These are phyloP conservation scores for Zizania palustris DNA, from an alignment of 202 grass and related monocot genomes.

Conservation along the genomic window DNA sequence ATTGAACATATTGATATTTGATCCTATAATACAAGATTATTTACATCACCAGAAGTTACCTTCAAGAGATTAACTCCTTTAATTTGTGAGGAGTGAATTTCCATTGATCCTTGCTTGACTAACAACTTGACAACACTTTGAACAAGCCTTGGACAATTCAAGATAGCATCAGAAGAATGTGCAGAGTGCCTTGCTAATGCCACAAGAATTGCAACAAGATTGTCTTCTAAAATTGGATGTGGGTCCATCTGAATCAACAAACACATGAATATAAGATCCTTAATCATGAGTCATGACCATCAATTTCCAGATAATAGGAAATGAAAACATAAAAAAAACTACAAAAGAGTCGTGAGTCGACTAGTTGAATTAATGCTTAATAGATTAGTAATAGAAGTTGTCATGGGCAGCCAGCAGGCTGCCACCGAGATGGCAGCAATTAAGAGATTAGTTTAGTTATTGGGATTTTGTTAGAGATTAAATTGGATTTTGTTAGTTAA, in stretches of 20 bases:
- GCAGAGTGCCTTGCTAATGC: conserved; percentile 89
- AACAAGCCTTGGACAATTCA: conserved; percentile 76
- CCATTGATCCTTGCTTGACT: conserved; percentile 57
- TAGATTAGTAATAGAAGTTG: background rate
- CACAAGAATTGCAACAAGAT: conserved; percentile 81
- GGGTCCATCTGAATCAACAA: conserved; percentile 76
- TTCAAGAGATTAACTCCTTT: conserved; percentile 80
- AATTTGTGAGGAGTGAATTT: conserved; percentile 62
- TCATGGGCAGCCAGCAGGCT: no score
- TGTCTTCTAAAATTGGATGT: conserved; percentile 69
- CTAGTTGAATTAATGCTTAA: conserved; percentile 6
- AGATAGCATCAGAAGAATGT: conserved; percentile 80
- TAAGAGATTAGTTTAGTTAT: no score
- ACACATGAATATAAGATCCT: conserved; percentile 34
- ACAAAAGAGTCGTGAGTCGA: no score
- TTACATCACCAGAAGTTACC: conserved; percentile 52
- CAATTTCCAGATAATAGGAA: conserved; percentile 1
- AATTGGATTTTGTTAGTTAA: no score
- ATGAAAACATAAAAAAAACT: conserved; percentile 34
- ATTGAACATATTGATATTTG: conserved; percentile 24
- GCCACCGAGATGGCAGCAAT: no score
- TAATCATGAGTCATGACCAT: conserved; percentile 4
- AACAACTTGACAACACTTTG: conserved; percentile 72
- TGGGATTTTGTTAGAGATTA: no score
- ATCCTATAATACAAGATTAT: background rate